Percentiles rank a stretch among this genome's conserved stretches.
These are phyloP conservation scores for Chlorokybus atmophyticus DNA, from an alignment of 139 green algal species.

Conservation along the genomic window DNA sequence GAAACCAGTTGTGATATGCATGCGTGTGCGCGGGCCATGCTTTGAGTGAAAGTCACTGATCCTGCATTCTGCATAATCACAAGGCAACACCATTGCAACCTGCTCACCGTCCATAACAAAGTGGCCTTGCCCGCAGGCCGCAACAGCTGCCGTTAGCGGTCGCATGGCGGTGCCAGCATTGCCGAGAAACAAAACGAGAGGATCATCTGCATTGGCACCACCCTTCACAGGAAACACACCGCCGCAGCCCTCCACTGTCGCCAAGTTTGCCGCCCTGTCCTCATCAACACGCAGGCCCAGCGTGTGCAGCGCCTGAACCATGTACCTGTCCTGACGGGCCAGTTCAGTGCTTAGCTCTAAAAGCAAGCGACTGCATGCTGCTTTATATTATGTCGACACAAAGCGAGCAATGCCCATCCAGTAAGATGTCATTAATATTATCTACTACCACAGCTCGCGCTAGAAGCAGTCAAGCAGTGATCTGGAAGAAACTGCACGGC, in stretches of 20 bases:
- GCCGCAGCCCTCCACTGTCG: conserved; percentile 65
- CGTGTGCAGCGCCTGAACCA: conserved; percentile 58
- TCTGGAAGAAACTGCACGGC: too few species aligned
- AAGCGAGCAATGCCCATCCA: background rate
- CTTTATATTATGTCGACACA: too few species aligned
- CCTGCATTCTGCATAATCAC: background rate
- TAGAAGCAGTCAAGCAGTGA: too few species aligned
- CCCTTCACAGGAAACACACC: conserved; percentile 53
- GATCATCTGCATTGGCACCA: background rate
- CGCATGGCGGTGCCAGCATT: conserved; percentile 98
- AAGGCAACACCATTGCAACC: background rate
- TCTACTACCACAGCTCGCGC: background rate
- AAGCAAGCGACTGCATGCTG: too few species aligned
- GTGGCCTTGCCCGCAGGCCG: conserved; percentile 66
- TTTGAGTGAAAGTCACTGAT: too few species aligned
- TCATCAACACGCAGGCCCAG: conserved; percentile 77
- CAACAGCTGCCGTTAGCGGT: conserved; percentile 89
- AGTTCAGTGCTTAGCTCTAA: too few species aligned
- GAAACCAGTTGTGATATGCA: too few species aligned
- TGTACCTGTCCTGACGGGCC: conserved; percentile 8
- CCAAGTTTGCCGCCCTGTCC: conserved; percentile 44
- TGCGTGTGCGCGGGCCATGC: too few species aligned
- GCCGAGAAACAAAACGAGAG: conserved; percentile 78
- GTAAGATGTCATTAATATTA: background rate
- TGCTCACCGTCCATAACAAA: background rate